Percentiles rank a stretch among this genome's conserved stretches.
Evolutionary conservation across 2,329 filamentous ascomycete genomes (phyloP).

Genomic region (Fusarium hainanense): DNA sequence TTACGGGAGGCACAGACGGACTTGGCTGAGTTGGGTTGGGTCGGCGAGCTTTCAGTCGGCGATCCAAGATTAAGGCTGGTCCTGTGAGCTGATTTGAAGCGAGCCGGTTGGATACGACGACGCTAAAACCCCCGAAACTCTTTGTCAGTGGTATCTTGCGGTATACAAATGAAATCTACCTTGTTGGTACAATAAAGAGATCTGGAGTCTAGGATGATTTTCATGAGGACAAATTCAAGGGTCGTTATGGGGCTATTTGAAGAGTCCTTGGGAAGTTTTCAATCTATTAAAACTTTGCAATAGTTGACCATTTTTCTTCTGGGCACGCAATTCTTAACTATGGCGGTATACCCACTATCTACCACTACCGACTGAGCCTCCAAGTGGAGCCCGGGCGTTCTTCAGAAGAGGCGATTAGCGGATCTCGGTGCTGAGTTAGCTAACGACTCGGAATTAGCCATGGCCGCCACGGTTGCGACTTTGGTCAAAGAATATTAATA

Average conservation of each 20-base stretch:
- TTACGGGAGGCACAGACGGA: constrained; percentile 28
- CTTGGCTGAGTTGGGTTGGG: constrained; percentile 19
- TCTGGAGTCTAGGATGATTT: background rate
- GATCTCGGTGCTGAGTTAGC: constrained; percentile 25
- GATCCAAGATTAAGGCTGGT: constrained; percentile 33
- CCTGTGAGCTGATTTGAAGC: constrained; percentile 41
- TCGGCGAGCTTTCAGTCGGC: constrained; percentile 26
- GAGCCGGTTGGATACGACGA: constrained; percentile 45
- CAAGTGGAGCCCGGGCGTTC: constrained; percentile 4
- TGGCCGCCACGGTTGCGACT: background rate
- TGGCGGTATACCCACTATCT: constrained; percentile 30
- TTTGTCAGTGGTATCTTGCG: constrained; percentile 18
- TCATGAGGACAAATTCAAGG: background rate
- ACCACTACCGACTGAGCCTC: constrained; percentile 10
- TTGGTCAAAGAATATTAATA: background rate
- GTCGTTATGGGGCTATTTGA: background rate
- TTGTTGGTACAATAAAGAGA: constrained; percentile 16
- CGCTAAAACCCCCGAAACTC: constrained; percentile 40
- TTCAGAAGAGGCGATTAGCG: constrained; percentile 11
- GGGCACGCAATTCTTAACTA: constrained; percentile 8
- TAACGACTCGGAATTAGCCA: background rate
- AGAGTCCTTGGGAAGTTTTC: background rate
- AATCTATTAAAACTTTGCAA: background rate
- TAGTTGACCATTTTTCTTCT: constrained; percentile 5
- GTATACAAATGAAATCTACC: constrained; percentile 16